Conservation (phyloP, 768 basidiomycete genomes). For the Lyophyllum atratum region DNA sequence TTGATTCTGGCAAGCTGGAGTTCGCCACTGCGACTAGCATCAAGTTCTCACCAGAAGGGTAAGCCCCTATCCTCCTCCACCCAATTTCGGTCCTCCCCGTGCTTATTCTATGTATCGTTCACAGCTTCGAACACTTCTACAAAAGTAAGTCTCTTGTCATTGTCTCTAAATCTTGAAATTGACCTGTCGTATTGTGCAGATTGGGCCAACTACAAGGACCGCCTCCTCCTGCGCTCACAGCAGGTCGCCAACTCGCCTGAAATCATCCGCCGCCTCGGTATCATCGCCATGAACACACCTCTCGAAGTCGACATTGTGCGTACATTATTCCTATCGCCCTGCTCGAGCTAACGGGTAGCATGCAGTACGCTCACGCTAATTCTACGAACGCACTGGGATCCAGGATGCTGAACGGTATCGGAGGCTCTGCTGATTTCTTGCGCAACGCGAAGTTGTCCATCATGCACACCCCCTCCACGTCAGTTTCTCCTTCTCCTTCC, state of each 20-base stretch:
- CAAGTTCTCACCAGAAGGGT: slow-evolving; percentile 47
- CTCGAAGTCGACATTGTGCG: slow-evolving; percentile 50
- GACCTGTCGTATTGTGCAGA: slow-evolving; percentile 25
- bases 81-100: not conserved
- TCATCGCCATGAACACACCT: slow-evolving; percentile 55
- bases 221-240: slow-evolving; percentile 48
- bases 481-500: not conserved
- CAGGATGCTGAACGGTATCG: slow-evolving; percentile 51
- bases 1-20: slow-evolving; percentile 46
- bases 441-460: slow-evolving; percentile 51
- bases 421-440: slow-evolving; percentile 50
- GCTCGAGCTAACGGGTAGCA: not conserved
- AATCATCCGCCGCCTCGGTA: slow-evolving; percentile 46
- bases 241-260: slow-evolving; percentile 54
- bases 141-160: slow-evolving; percentile 28
- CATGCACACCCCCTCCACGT: slow-evolving; percentile 51
- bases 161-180: not conserved
- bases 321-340: slow-evolving; percentile 1
- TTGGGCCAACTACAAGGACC: slow-evolving; percentile 47
- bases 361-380: slow-evolving; percentile 50
- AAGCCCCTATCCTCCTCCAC: slow-evolving; percentile 1
- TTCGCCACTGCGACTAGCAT: slow-evolving; percentile 52
- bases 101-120: not conserved
- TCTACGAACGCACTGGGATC: slow-evolving; percentile 53
- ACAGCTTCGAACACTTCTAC: slow-evolving; percentile 49